Base-by-base conservation (phyloP, 208 protist species). In the Acanthamoeba polyphaga region DNA sequence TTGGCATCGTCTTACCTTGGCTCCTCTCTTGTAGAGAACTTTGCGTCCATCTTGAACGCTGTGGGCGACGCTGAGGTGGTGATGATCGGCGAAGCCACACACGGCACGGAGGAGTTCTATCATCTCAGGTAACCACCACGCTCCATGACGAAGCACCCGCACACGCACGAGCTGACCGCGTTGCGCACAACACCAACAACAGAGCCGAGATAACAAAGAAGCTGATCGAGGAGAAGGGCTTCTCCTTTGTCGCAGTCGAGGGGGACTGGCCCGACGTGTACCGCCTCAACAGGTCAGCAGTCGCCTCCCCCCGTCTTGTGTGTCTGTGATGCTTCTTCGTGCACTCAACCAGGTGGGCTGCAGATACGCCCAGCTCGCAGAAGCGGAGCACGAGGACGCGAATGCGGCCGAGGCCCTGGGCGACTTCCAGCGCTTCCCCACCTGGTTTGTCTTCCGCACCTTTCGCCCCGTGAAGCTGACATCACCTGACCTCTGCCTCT, bases 91-190 rank as follows among this genome's bases (percentile, higher is more conserved):
- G 95, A 96, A 38, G 95, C 88, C 49, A 70, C 55, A 32, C 95
- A 96, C 66, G 95, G 95, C 38, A 96, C 95, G 12, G 51, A 95
- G 62, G 95, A 96, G 58, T 96, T 96, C 38, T 96, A 96, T 34
- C 64, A 68, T 43, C 29, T 84, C 38, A 84, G 74, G 74, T 82
- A 29, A 2, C 17, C 29, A 12, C 38, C 27, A 80, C 72, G 27
- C 22, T 0, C 55, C 38, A 38, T 38, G 3, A 38, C 38, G 38
- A 49, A 49, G 43, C 43, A 4, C 3, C 46, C 1, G 46, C 46
- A 51, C 46, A 13, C 12, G 55, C 55, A 10, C 12, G 55, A 0
- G 19, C 55, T 62, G 19, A 27, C 0, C 4, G 55, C 2, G 55
- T 27, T 15, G 0, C 13, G 55, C 19, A 70, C 64, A 32, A 12